Evolutionary conservation across 2,329 filamentous ascomycete genomes (phyloP), one percentile per base, ranked within the genome.

Genomic region (Fonsecaea pedrosoi): DNA sequence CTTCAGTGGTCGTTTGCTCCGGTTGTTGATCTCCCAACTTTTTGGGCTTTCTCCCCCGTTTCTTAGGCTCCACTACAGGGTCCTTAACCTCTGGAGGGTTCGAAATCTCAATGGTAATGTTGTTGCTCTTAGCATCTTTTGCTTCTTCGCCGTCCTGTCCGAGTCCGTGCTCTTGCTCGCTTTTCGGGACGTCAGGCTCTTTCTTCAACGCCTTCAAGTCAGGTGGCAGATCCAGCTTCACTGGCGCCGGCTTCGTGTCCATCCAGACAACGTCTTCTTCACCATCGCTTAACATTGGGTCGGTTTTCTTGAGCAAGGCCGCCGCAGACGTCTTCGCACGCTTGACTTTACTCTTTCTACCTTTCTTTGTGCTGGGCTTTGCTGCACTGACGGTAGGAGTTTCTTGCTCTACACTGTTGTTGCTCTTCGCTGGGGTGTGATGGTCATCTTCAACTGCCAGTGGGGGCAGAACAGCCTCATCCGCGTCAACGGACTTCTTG

Each of bases 201-300:
- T 69, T 68, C 50, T 72, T 72, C 21, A 72, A 60, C 25, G 64
- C 57, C 37, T 67, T 69, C 6, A 70, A 55, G 56, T 72, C 71
- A 32, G 67, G 69, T 13, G 70, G 69, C 35, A 73, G 35, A 15
- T 73, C 69, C 12, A 73, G 25, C 53, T 72, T 73, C 32, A 72
- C 71, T 0, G 67, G 67, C 7, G 70, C 61, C 54, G 72, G 71
- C 57, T 70, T 69, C 8, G 64, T 54, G 38, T 73, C 71, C 64
- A 73, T 63, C 67, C 67, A 73, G 4, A 72, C 58, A 10, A 72
- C 72, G 42, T 74, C 71, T 30, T 73, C 66, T 54, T 71, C 71
- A 37, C 70, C 72, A 30, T 74, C 72, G 56, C 66, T 70, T 12
- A 73, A 55, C 67, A 71, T 70, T 2, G 67, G 64, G 5, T 70